Evolutionary conservation across 73 alveolate species (phyloP).

Genomic region (Breviolum minutum): DNA sequence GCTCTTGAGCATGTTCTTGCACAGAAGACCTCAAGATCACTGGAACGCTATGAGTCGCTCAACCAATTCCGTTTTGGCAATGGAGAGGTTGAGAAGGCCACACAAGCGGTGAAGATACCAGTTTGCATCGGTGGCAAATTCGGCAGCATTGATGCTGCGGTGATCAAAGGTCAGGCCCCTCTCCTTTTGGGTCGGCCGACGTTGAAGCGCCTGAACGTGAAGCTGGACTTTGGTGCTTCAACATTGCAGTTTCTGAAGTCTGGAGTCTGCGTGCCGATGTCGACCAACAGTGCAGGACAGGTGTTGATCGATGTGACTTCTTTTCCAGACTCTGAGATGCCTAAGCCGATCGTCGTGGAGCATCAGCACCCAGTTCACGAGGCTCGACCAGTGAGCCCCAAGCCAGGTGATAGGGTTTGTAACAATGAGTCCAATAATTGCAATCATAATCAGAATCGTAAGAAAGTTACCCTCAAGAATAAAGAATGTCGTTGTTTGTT

Average conservation of each 20-base stretch:
- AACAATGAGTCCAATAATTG: too few relatives aligned
- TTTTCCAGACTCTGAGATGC: neutral
- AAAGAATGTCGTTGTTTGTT: conserved; percentile 26
- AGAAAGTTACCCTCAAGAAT: neutral
- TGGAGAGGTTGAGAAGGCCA: neutral
- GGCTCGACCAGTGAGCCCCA: neutral
- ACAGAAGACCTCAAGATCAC: neutral
- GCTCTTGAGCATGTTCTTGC: too few relatives aligned
- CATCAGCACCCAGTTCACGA: neutral
- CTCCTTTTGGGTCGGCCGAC: conserved; percentile 55
- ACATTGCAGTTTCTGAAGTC: neutral
- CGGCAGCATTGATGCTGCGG: conserved; percentile 36
- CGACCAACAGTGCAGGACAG: conserved; percentile 31
- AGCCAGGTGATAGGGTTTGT: too few relatives aligned
- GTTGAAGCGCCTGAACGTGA: neutral
- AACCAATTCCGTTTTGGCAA: conserved; percentile 44
- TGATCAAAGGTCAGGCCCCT: conserved; percentile 49
- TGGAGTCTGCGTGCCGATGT: neutral
- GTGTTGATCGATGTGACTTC: neutral
- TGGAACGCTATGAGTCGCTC: neutral
- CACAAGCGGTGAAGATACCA: neutral
- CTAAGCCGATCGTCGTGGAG: neutral
- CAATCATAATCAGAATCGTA: neutral
- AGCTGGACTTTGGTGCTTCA: neutral
- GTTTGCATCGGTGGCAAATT: conserved; percentile 11